Conservation (phyloP, 257 asterid species). For the Echium plantagineum region DNA sequence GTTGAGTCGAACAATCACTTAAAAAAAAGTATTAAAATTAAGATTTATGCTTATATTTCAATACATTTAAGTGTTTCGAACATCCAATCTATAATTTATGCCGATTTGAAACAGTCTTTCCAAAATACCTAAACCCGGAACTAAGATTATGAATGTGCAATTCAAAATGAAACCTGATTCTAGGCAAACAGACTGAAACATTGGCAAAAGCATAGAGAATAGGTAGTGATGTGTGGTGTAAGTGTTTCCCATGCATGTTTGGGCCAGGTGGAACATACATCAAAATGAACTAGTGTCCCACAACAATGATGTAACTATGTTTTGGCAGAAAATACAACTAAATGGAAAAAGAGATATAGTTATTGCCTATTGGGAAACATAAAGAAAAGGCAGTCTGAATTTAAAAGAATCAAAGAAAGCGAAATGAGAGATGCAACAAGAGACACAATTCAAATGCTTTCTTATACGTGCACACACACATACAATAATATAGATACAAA, state of each 20-base stretch:
- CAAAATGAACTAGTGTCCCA: conserved; percentile 7
- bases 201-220: too few species aligned
- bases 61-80: too few species aligned
- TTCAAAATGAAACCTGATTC: too few species aligned
- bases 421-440: conserved; percentile 22
- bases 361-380: conserved; percentile 8
- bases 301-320: conserved; percentile 14
- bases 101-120: too few species aligned
- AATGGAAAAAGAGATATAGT: conserved; percentile 13
- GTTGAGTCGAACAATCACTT: too few species aligned
- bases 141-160: too few species aligned
- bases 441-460: conserved; percentile 6
- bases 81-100: too few species aligned
- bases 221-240: not conserved
- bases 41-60: too few species aligned
- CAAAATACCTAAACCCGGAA: too few species aligned
- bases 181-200: too few species aligned
- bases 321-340: conserved; percentile 21
- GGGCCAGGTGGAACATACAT: conserved; percentile 12
- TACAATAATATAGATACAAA: conserved; percentile 10
- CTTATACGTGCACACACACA: conserved; percentile 11
- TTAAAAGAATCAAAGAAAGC: conserved; percentile 35
- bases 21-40: too few species aligned
- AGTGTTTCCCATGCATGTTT: conserved; percentile 14
- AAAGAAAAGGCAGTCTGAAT: conserved; percentile 11